These are phyloP conservation scores for Viola pubescens DNA, from an alignment of 441 rosid species.

Conservation along the genomic window DNA sequence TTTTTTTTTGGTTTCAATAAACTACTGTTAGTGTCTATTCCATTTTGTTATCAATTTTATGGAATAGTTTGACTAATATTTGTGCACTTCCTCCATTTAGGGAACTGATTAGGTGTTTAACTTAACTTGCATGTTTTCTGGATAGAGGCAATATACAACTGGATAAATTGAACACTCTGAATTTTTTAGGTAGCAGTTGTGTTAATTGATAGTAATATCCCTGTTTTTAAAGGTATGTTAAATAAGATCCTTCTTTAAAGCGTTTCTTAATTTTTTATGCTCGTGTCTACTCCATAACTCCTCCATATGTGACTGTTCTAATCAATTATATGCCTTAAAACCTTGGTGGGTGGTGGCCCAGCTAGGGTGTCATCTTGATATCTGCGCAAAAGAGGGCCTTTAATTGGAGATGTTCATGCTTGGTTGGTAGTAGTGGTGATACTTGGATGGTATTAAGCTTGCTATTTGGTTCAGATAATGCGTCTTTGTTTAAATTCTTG, in stretches of 20 bases:
- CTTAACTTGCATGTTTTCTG: too few relatives aligned
- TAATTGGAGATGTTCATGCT: background rate
- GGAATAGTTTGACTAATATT: too few relatives aligned
- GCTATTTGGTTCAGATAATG: too few relatives aligned
- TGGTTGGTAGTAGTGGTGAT: background rate
- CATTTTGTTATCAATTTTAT: too few relatives aligned
- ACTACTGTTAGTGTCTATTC: background rate
- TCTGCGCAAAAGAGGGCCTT: background rate
- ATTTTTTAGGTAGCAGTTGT: background rate
- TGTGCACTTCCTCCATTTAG: too few relatives aligned
- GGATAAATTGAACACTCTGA: background rate
- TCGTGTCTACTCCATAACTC: background rate
- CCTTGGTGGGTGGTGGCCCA: background rate
- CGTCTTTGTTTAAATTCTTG: conserved; percentile 6
- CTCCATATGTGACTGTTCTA: background rate
- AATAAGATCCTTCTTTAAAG: background rate
- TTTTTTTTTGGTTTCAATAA: background rate
- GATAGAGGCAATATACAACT: too few relatives aligned
- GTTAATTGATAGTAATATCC: too few relatives aligned
- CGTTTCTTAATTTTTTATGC: background rate
- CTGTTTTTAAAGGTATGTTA: background rate
- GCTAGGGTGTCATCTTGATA: too few relatives aligned
- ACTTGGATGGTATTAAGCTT: background rate
- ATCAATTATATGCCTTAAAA: background rate
- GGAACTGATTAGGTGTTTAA: too few relatives aligned